A percentile compares a stretch with the other conserved stretches of the same genome.
Evolutionary conservation across 176 grass and related monocot species (phyloP).

Genomic region (Canna indica): DNA sequence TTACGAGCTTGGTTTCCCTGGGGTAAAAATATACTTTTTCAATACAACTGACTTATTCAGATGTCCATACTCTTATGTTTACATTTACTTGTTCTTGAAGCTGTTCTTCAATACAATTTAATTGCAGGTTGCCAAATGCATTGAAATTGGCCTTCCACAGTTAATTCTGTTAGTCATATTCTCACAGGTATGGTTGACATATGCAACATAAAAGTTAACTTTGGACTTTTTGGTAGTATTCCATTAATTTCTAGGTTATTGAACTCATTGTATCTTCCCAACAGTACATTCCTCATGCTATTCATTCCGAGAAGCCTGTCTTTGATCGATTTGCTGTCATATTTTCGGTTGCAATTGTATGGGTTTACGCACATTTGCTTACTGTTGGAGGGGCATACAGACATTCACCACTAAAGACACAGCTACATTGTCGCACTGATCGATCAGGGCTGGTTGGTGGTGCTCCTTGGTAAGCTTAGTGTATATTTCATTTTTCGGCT

Average conservation of each 20-base stretch:
- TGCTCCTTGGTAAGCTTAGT: slow-evolving; percentile 51
- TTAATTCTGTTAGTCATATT: slow-evolving; percentile 78
- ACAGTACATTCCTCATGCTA: slow-evolving; percentile 68
- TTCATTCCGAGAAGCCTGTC: slow-evolving; percentile 51
- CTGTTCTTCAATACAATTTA: neutral
- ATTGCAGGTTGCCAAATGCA: slow-evolving; percentile 80
- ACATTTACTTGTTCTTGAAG: neutral
- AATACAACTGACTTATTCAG: slow-evolving; percentile 2
- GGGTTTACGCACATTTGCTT: slow-evolving; percentile 87
- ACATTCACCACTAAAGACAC: slow-evolving; percentile 68
- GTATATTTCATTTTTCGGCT: neutral
- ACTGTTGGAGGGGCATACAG: slow-evolving; percentile 90
- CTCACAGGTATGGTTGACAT: slow-evolving; percentile 50
- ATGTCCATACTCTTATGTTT: neutral
- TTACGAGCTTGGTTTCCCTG: slow-evolving; percentile 95
- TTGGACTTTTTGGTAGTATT: neutral
- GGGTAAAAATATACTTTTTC: slow-evolving; percentile 31
- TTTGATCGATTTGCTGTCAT: slow-evolving; percentile 91
- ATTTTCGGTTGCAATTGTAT: slow-evolving; percentile 79
- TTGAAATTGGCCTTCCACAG: slow-evolving; percentile 92
- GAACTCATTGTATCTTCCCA: slow-evolving; percentile 3
- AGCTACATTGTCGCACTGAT: slow-evolving; percentile 91
- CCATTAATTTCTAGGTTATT: neutral
- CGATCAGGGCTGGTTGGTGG: slow-evolving; percentile 83
- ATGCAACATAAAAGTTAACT: neutral